Conservation (phyloP, 805 yeast species). For the Naumovozyma dairenensis region DNA sequence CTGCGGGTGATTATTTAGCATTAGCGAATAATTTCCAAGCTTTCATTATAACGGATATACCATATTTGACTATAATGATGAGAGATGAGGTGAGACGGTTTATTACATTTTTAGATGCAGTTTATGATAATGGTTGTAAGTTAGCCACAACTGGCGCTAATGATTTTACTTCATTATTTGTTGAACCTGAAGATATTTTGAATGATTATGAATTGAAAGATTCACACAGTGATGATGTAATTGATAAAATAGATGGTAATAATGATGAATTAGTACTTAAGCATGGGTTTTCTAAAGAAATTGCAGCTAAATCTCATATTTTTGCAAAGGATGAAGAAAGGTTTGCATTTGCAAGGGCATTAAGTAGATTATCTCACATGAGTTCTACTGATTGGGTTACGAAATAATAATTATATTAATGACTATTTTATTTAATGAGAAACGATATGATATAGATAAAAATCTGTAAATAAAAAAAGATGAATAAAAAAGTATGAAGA, state of each 20-base stretch:
- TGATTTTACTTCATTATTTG: slow-evolving; percentile 74
- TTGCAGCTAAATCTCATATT: slow-evolving; percentile 61
- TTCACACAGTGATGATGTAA: slow-evolving; percentile 1
- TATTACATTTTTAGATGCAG: slow-evolving; percentile 91
- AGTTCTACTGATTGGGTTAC: slow-evolving; percentile 82
- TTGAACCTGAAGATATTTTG: slow-evolving; percentile 57
- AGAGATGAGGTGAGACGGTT: slow-evolving; percentile 84
- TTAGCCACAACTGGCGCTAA: slow-evolving; percentile 85
- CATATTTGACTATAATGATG: slow-evolving; percentile 64
- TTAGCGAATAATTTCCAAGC: slow-evolving; percentile 67
- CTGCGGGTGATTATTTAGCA: slow-evolving; percentile 90
- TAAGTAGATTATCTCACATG: slow-evolving; percentile 87
- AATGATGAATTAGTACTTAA: slow-evolving; percentile 56
- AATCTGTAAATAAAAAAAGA: background rate
- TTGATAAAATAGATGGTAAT: slow-evolving; percentile 8
- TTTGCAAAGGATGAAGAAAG: slow-evolving; percentile 90
- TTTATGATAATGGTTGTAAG: slow-evolving; percentile 82
- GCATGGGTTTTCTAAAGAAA: slow-evolving; percentile 65
- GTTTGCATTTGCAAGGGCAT: slow-evolving; percentile 93
- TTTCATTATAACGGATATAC: slow-evolving; percentile 87
- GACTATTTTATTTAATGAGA: no score
- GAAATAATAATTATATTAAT: no score
- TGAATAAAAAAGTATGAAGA: slow-evolving; percentile 28
- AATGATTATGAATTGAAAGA: slow-evolving; percentile 30
- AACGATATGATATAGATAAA: no score